Percentiles rank a stretch among this genome's conserved stretches.
Evolutionary conservation across 345 rosid species (phyloP).

Genomic region (Boechera stricta): DNA sequence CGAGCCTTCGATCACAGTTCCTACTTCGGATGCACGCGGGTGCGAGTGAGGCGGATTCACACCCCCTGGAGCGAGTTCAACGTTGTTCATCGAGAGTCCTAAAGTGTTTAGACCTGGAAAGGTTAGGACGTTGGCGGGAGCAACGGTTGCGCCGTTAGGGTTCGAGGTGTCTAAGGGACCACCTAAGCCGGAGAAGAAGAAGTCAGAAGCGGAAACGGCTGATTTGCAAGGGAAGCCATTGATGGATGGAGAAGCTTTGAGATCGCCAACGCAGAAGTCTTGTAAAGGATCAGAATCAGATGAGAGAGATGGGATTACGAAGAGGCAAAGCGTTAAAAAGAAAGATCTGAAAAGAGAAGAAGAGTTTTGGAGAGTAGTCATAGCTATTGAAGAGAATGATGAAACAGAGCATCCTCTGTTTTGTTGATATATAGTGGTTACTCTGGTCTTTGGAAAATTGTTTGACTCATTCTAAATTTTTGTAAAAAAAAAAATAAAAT

Average conservation of each 20-base stretch:
- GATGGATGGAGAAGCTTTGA: constrained; percentile 48
- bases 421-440: constrained; percentile 20
- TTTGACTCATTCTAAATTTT: background rate
- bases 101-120: constrained; percentile 71
- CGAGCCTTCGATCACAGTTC: constrained; percentile 60
- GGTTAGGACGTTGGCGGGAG: constrained; percentile 54
- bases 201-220: constrained; percentile 58
- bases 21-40: constrained; percentile 67
- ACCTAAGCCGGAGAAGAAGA: constrained; percentile 67
- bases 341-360: constrained; percentile 29
- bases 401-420: constrained; percentile 38
- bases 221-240: constrained; percentile 84
- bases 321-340: constrained; percentile 44
- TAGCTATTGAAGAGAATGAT: constrained; percentile 32
- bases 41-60: constrained; percentile 75
- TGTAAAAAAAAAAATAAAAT: background rate
- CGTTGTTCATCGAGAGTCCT: constrained; percentile 75
- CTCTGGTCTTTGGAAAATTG: background rate
- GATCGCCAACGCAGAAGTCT: constrained; percentile 72
- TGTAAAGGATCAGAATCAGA: constrained; percentile 70
- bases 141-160: constrained; percentile 41
- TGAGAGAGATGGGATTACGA: constrained; percentile 47
- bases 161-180: constrained; percentile 60
- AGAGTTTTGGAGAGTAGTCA: constrained; percentile 39
- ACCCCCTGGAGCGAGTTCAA: constrained; percentile 63